Evolutionary conservation across 768 basidiomycete species (phyloP), one percentile per base, ranked within the genome.

Genomic region (Hemileccinum impolitum): DNA sequence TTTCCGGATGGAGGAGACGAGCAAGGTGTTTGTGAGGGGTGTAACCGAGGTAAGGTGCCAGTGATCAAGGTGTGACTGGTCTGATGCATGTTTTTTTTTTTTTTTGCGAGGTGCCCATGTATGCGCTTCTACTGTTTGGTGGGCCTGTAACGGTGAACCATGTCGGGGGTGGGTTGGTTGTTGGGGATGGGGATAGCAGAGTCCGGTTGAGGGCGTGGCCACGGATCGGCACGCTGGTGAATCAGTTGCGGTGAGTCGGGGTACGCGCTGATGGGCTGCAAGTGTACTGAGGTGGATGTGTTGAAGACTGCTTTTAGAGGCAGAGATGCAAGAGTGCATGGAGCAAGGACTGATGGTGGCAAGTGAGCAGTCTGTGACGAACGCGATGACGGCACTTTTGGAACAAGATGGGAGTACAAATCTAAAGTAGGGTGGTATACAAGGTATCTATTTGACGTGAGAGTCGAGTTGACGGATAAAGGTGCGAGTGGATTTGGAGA

Each of bases 221-320:
- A n/a, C 79, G 92, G 9, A 94, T 95, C 42, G 93, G 92, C 2
- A 82, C 93, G 11, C 76, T 96, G 25, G 87, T 91, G 36, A 93
- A 93, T 60, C 90, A 93, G 55, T 69, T 94, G 11, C 76, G 90
- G 90, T 88, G 62, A 52, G 74, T 65, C 19, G 32, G 17, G 34
- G 2, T 19, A 32, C 23, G 6, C 5, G 19, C 37, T 10, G 12
- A 14, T 32, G 25, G 4, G 3, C 5, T 19, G 4, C 19, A 35
- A 1, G 6, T 6, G 36, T 38, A 38, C 40, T 48, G 40, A 34
- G 30, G 34, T 39, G 3, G 36, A 30, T 12, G 28, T 30, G 15
- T n/a, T 37, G 34, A 55, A 86, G 90, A 43, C 78, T 81, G 45
- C 68, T 93, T 14, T 70, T 94, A 8, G 85, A 90, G 56, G 76